Percentiles rank a stretch among this genome's conserved stretches.
Evolutionary conservation across 1,284 basidiomycete genomes (phyloP).

Genomic region (Ustilago loliicola): DNA sequence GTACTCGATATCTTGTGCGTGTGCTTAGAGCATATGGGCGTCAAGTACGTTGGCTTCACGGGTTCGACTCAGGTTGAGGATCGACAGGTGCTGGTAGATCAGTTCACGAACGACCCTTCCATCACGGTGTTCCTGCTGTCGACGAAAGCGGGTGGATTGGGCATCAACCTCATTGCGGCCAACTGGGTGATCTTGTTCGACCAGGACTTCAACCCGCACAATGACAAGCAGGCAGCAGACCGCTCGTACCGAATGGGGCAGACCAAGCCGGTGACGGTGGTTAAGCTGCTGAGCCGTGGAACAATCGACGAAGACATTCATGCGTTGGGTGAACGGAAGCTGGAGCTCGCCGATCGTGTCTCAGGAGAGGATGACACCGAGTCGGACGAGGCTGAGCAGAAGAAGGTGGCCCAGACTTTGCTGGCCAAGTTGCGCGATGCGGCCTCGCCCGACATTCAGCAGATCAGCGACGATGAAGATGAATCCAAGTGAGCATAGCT

Average conservation of each 20-base stretch:
- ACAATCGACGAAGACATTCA: slow-evolving; percentile 80
- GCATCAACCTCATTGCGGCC: slow-evolving; percentile 76
- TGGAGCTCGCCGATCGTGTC: slow-evolving; percentile 65
- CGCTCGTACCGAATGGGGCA: slow-evolving; percentile 98
- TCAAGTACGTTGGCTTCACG: slow-evolving; percentile 88
- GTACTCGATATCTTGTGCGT: slow-evolving; percentile 80
- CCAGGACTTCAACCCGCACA: slow-evolving; percentile 79
- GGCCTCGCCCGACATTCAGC: slow-evolving; percentile 26
- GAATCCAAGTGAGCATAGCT: neutral
- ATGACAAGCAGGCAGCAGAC: slow-evolving; percentile 95
- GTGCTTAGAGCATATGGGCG: slow-evolving; percentile 82
- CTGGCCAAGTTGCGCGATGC: slow-evolving; percentile 55
- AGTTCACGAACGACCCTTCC: slow-evolving; percentile 92
- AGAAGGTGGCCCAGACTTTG: slow-evolving; percentile 53
- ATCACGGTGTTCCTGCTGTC: slow-evolving; percentile 94
- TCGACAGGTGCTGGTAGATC: slow-evolving; percentile 91
- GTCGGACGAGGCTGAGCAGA: slow-evolving; percentile 58
- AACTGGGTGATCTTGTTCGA: slow-evolving; percentile 81
- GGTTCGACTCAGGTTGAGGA: slow-evolving; percentile 94
- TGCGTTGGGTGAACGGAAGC: slow-evolving; percentile 58
- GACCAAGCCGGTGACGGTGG: slow-evolving; percentile 86
- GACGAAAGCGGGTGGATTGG: slow-evolving; percentile 85
- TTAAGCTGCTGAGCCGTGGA: slow-evolving; percentile 90
- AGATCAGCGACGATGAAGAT: slow-evolving; percentile 38
- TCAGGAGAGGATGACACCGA: slow-evolving; percentile 59